Percentiles rank a stretch among this genome's conserved stretches.
These are phyloP conservation scores for Aspergillus vadensis DNA, from an alignment of 2,329 filamentous ascomycete species.

Conservation along the genomic window DNA sequence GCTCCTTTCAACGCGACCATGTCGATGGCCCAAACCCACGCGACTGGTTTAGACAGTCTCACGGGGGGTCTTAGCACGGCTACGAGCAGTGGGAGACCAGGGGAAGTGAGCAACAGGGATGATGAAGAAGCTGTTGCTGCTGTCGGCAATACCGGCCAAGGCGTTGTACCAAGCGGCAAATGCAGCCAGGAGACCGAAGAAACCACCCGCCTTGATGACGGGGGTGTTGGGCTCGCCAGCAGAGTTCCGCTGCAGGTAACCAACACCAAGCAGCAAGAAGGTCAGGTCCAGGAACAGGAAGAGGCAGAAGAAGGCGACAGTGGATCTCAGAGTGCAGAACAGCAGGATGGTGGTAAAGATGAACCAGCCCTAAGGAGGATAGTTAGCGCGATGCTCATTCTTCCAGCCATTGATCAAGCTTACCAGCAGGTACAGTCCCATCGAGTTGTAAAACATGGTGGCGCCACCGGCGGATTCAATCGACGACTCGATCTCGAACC, in stretches of 20 bases:
- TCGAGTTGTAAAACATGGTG: constrained; percentile 58
- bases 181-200: constrained; percentile 77
- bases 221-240: constrained; percentile 44
- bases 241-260: constrained; percentile 59
- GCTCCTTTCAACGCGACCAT: not conserved
- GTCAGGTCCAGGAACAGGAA: constrained; percentile 77
- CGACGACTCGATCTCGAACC: constrained; percentile 60
- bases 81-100: constrained; percentile 78
- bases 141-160: constrained; percentile 76
- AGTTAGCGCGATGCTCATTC: constrained; percentile 11
- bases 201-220: constrained; percentile 70
- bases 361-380: constrained; percentile 66
- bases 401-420: constrained; percentile 20
- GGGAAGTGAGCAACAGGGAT: constrained; percentile 93
- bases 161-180: constrained; percentile 89
- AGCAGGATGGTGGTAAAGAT: constrained; percentile 79
- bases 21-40: not conserved
- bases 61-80: constrained; percentile 59
- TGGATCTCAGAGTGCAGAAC: constrained; percentile 73
- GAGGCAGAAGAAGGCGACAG: constrained; percentile 73
- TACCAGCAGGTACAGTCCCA: constrained; percentile 73
- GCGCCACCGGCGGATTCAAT: constrained; percentile 37
- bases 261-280: constrained; percentile 71
- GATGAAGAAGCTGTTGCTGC: constrained; percentile 78
- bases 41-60: constrained; percentile 35